Conservation (phyloP, 75 land plant genomes). For the Sequoiadendron giganteum region DNA sequence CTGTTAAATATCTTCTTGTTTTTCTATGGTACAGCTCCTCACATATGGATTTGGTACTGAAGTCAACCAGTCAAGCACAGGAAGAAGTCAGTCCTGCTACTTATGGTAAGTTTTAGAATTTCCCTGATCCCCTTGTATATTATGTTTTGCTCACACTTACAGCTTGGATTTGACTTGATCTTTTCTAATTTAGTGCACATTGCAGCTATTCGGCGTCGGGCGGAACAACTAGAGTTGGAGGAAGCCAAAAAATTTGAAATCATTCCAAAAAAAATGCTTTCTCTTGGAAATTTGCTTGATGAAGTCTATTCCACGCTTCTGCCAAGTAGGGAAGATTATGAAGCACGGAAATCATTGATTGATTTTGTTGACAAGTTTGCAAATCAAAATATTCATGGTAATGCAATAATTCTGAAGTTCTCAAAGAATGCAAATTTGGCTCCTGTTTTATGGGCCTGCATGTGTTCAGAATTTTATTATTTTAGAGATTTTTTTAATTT, state of each 20-base stretch:
- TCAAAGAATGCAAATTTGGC: not conserved
- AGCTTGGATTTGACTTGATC: not conserved
- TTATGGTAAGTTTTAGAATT: not conserved
- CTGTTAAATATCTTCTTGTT: not conserved
- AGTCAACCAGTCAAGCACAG: not conserved
- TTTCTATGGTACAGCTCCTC: not conserved
- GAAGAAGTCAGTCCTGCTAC: not conserved
- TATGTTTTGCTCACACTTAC: not conserved
- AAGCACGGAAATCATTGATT: constrained; percentile 6
- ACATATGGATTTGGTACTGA: not conserved
- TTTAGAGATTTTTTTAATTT: too few species aligned
- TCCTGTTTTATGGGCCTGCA: not conserved
- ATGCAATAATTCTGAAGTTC: not conserved
- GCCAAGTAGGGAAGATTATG: constrained; percentile 7
- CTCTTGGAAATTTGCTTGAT: constrained; percentile 7
- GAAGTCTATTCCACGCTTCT: constrained; percentile 9
- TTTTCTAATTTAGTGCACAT: not conserved
- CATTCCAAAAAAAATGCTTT: not conserved
- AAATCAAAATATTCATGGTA: constrained; percentile 1
- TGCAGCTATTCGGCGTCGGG: not conserved
- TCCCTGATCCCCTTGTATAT: not conserved
- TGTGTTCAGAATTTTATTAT: not conserved
- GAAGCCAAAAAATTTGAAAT: not conserved
- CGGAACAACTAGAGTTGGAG: not conserved
- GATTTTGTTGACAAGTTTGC: constrained; percentile 4